Evolutionary conservation across 768 basidiomycete species (phyloP), one percentile per base, ranked within the genome.

Genomic region (Paxillus ammoniavirescens): DNA sequence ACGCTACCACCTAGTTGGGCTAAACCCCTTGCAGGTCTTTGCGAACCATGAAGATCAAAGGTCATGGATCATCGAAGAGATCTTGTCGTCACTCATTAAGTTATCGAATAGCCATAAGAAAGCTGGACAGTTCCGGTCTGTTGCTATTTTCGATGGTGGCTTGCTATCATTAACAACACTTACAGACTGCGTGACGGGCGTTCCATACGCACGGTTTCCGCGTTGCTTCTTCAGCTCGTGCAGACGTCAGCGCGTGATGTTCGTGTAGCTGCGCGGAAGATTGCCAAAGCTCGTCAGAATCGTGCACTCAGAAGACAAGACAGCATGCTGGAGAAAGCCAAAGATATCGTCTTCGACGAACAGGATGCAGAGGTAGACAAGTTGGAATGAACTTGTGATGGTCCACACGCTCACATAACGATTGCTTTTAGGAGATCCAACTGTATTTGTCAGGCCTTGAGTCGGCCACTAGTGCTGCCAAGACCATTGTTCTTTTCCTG

Each of bases 11-110:
- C 45, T 14, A 31, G 37, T 21, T 28, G 14, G 6, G 30, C 42
- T 63, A 18, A 67, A 33, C 3, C 14, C 37, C 50, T 38, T 49
- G 1, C 62, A 97, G 95, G 87, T 95, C 31, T 98, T 97, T 61
- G 91, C 91, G 12, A 89, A 87, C 57, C 86, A 98, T 64, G 85
- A 91, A 59, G 88, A 87, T 41, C 97, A 99, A 68, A 76, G 97
- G 8, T 84, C 87, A 1, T 97, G 94, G 94, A 96, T 98, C 57
- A 88, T 98, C n/a, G 95, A 98, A 66, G 97, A 98, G 70, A 95
- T 98, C 33, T 65, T 99, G 26, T 82, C 84, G 8, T 95, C 93
- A 0, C 73, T 98, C 50, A 94, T 90, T 61, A 95, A 93, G 70
- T 77, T 95, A 21, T 90, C 92, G 2, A 91, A 93, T 62, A 83